Evolutionary conservation across 257 asterid species (phyloP).

Genomic region (Hygrophila difformis): DNA sequence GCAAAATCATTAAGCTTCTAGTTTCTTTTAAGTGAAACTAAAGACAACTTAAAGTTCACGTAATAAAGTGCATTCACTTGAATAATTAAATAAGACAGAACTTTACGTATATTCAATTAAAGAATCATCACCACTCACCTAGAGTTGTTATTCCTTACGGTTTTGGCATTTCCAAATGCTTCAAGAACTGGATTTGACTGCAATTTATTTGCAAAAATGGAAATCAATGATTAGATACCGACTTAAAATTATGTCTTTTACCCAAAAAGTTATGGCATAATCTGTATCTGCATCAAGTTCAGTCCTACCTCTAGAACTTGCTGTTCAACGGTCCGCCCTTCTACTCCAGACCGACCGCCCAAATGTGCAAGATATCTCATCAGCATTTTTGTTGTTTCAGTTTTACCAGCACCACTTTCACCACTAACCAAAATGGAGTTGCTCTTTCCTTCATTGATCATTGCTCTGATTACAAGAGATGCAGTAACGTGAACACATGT

Average conservation of each 20-base stretch:
- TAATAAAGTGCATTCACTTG: no score
- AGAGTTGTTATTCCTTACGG: constrained; percentile 91
- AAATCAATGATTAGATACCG: background rate
- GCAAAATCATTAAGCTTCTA: background rate
- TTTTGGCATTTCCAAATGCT: constrained; percentile 99
- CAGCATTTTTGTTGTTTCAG: constrained; percentile 97
- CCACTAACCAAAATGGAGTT: constrained; percentile 99
- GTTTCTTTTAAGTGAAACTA: background rate
- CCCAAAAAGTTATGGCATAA: background rate
- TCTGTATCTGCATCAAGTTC: background rate
- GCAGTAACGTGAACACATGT: no score
- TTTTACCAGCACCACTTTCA: constrained; percentile 99
- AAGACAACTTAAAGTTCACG: no score
- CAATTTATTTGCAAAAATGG: background rate
- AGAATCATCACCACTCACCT: constrained; percentile 37
- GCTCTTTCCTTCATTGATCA: constrained; percentile 92
- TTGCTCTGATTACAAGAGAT: constrained; percentile 69
- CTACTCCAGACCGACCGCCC: constrained; percentile 98
- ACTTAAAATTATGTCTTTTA: no score
- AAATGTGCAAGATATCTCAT: constrained; percentile 95
- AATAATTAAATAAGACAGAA: background rate
- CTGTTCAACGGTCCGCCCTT: constrained; percentile 98
- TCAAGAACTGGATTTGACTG: constrained; percentile 99
- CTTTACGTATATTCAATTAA: no score
- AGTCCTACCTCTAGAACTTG: constrained; percentile 93